These are phyloP conservation scores for Diaporthe sp. DNA, from an alignment of 2,329 filamentous ascomycete genomes.

Conservation along the genomic window DNA sequence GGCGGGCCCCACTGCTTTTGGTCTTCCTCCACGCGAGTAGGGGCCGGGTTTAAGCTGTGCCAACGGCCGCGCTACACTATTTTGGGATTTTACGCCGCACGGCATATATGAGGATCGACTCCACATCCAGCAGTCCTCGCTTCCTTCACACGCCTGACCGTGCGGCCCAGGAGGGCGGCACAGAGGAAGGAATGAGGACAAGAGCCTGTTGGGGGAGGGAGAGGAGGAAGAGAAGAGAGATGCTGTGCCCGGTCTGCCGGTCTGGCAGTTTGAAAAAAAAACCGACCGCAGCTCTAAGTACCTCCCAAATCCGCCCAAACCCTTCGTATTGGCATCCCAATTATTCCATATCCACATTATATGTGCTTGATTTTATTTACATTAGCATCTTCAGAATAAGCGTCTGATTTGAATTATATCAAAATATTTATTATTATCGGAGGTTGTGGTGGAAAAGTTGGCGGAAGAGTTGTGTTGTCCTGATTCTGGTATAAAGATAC, in stretches of 20 bases:
- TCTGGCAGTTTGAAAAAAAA: no score
- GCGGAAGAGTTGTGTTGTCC: no score
- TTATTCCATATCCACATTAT: no score
- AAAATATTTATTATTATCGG: no score
- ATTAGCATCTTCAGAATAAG: no score
- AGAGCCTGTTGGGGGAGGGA: neutral
- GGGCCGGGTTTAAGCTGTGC: constrained; percentile 1
- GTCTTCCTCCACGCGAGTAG: constrained; percentile 7
- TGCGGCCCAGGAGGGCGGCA: neutral
- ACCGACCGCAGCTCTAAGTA: no score
- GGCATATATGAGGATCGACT: constrained; percentile 28
- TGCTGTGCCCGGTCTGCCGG: neutral
- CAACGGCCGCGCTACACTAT: constrained; percentile 21
- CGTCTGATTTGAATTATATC: no score
- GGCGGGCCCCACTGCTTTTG: constrained; percentile 9
- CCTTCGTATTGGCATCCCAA: no score
- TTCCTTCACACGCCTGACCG: neutral
- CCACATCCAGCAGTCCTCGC: neutral
- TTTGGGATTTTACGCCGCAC: constrained; percentile 18
- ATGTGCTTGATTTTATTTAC: no score
- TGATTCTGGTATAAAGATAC: no score
- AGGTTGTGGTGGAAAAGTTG: no score
- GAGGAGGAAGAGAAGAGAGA: neutral
- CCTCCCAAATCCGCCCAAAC: no score
- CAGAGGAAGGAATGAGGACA: neutral